Percentiles rank a stretch among this genome's conserved stretches.
Conservation (phyloP, 371 early-diverging fungal species). For the Coemansia linderi region DNA sequence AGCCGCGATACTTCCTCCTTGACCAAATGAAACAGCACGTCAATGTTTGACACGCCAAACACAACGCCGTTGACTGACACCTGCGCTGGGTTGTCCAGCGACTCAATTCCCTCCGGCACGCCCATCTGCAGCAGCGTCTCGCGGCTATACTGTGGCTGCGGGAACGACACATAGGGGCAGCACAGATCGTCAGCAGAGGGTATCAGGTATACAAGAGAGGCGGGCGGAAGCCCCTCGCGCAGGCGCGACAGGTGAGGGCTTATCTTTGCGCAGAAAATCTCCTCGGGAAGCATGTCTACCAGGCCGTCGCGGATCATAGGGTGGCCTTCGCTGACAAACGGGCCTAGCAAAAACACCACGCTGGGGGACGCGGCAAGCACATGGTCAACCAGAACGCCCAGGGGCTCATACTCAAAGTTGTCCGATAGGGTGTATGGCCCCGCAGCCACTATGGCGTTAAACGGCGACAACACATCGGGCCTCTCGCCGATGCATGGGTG, state of each 20-base stretch:
- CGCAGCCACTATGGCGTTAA: constrained; percentile 70
- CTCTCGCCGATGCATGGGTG: constrained; percentile 14
- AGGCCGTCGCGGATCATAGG: constrained; percentile 64
- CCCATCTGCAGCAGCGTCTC: constrained; percentile 30
- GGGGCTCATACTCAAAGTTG: constrained; percentile 76
- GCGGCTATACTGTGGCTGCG: constrained; percentile 74
- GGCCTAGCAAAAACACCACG: constrained; percentile 80
- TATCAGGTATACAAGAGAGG: constrained; percentile 64
- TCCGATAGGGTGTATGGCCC: constrained; percentile 85
- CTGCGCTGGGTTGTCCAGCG: constrained; percentile 81
- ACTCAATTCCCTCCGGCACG: constrained; percentile 54
- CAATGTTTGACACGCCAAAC: constrained; percentile 72
- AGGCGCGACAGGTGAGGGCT: constrained; percentile 58
- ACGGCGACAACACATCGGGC: constrained; percentile 52
- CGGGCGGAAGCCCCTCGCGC: constrained; percentile 50
- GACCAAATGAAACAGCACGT: constrained; percentile 68
- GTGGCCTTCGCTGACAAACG: constrained; percentile 78
- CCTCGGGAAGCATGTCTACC: constrained; percentile 62
- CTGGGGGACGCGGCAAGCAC: constrained; percentile 70
- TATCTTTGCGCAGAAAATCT: constrained; percentile 66
- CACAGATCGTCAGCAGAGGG: constrained; percentile 76
- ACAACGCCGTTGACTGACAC: constrained; percentile 78
- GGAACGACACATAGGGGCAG: constrained; percentile 72
- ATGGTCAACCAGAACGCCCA: constrained; percentile 67
- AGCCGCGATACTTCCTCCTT: constrained; percentile 64